Conservation (phyloP, 306 rosid genomes). For the Geum urbanum region DNA sequence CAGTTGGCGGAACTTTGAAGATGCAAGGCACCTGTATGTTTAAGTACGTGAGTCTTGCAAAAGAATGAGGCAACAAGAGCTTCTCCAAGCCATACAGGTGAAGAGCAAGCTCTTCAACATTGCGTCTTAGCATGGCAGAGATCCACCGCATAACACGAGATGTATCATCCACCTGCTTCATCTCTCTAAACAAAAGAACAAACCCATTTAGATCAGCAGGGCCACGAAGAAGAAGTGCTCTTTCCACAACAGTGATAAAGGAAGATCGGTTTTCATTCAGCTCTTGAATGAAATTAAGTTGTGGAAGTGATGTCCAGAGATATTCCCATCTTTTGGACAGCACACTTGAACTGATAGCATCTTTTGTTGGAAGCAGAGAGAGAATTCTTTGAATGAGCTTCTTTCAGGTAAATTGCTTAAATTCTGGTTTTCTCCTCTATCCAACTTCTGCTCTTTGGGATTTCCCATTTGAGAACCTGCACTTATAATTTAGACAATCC, state of each 20-base stretch:
- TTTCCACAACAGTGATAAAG: conserved; percentile 2
- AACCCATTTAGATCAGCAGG: not conserved
- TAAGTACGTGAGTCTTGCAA: not conserved
- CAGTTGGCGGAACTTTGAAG: not conserved
- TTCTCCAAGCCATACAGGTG: not conserved
- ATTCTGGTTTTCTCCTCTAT: not conserved
- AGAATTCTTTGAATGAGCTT: not conserved
- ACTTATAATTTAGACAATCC: not conserved
- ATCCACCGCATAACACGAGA: conserved; percentile 2
- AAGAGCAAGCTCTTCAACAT: not conserved
- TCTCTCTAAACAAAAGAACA: not conserved
- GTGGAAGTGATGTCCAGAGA: conserved; percentile 8
- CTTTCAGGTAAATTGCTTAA: not conserved
- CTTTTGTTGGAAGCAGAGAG: not conserved
- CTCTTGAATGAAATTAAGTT: not conserved
- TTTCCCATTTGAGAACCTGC: not conserved
- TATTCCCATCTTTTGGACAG: conserved; percentile 13
- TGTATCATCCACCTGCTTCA: not conserved
- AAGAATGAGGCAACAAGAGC: not conserved
- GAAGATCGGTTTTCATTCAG: not conserved
- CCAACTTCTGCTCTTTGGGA: not conserved
- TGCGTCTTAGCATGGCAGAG: not conserved
- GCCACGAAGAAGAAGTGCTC: conserved; percentile 10
- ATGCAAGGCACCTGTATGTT: not conserved
- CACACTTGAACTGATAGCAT: not conserved